Evolutionary conservation across 2,329 filamentous ascomycete species (phyloP).

Genomic region (Xylaria sp.): DNA sequence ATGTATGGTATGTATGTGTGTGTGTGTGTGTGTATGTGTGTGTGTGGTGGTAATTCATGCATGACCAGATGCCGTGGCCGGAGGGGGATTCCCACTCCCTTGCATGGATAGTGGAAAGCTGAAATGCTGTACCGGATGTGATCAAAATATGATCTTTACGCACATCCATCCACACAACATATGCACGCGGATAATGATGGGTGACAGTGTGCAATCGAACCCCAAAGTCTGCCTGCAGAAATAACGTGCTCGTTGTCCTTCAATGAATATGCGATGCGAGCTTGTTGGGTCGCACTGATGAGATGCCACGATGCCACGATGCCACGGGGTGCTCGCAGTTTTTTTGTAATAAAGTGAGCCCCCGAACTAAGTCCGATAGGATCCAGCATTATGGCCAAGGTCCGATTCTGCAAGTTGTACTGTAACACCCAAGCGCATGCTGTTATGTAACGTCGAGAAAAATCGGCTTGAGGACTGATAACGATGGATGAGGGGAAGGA

Average conservation of each 20-base stretch:
- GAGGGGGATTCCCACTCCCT: constrained; percentile 29
- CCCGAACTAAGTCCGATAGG: constrained; percentile 39
- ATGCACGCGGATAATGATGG: constrained; percentile 27
- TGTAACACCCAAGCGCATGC: constrained; percentile 18
- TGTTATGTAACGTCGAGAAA: constrained; percentile 30
- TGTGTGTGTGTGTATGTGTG: too few relatives aligned
- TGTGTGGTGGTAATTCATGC: constrained; percentile 31
- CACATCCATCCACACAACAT: constrained; percentile 6
- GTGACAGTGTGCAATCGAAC: constrained; percentile 26
- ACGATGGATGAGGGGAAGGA: constrained; percentile 14
- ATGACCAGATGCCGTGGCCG: constrained; percentile 34
- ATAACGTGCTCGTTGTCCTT: constrained; percentile 33
- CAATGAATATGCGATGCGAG: constrained; percentile 24
- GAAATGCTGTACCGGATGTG: constrained; percentile 13
- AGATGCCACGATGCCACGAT: constrained; percentile 30
- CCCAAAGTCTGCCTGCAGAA: constrained; percentile 34
- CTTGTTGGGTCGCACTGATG: constrained; percentile 31
- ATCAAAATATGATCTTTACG: constrained; percentile 9
- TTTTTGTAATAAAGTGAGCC: constrained; percentile 24
- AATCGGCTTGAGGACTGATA: constrained; percentile 25
- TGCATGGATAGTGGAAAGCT: constrained; percentile 22
- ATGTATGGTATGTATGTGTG: too few relatives aligned
- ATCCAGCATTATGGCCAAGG: constrained; percentile 19
- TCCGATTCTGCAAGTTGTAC: constrained; percentile 31
- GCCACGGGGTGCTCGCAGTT: constrained; percentile 23